Percentiles rank a stretch among this genome's conserved stretches.
These are phyloP conservation scores for Mycena galericulata DNA, from an alignment of 768 basidiomycete species.

Conservation along the genomic window DNA sequence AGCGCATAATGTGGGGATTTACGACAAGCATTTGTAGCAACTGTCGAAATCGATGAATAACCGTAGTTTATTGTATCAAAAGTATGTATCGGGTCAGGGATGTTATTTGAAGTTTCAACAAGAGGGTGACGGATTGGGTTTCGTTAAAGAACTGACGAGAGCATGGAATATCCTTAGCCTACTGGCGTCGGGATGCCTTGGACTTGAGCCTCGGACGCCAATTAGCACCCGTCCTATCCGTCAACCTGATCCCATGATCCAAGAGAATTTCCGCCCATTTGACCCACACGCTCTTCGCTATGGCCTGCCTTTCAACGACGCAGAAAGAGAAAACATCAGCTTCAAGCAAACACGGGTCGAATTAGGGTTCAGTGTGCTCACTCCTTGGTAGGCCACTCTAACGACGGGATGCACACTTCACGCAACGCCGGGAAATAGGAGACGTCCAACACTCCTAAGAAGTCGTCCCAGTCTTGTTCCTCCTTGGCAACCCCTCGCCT, in stretches of 20 bases:
- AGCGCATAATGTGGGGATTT: too few relatives aligned
- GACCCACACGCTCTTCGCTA: constrained; percentile 8
- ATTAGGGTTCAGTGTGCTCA: not conserved
- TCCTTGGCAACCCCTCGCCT: not conserved
- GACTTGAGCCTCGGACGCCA: constrained; percentile 10
- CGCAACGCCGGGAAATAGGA: not conserved
- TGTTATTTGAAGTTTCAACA: too few relatives aligned
- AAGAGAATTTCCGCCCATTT: constrained; percentile 2
- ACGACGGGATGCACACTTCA: not conserved
- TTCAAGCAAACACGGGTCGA: not conserved
- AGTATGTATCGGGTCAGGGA: too few relatives aligned
- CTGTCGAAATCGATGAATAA: too few relatives aligned
- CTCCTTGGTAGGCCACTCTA: constrained; percentile 9
- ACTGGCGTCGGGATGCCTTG: too few relatives aligned
- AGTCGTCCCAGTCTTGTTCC: not conserved
- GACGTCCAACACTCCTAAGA: not conserved
- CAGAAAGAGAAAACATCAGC: not conserved
- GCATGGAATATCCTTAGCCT: too few relatives aligned
- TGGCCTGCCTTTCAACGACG: not conserved
- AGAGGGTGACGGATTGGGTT: too few relatives aligned
- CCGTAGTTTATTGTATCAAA: too few relatives aligned
- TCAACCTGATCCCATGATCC: constrained; percentile 7
- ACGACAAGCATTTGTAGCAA: too few relatives aligned
- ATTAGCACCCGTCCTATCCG: not conserved
- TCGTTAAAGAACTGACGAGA: too few relatives aligned